phyloP scores from a whole-genome alignment of 1,284 basidiomycete genomes.

The Malassezia nana region DNA sequence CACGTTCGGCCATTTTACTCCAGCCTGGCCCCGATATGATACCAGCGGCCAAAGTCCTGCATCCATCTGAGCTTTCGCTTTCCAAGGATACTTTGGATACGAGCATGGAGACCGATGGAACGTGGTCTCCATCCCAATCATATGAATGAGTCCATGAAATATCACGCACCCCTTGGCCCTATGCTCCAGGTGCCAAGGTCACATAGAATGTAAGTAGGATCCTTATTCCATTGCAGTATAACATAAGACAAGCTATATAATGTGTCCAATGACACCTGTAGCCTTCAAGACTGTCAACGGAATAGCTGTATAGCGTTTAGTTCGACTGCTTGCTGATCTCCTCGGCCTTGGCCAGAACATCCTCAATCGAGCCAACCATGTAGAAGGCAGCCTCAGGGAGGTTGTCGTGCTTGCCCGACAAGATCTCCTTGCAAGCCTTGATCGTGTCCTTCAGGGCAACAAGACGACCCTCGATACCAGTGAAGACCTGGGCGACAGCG shows the following conservation, averaged over 20 bases:
- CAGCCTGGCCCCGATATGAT: constrained; percentile 17
- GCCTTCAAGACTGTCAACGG: constrained; percentile 1
- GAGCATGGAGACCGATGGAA: not conserved
- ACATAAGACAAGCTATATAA: not conserved
- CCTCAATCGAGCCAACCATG: constrained; percentile 74
- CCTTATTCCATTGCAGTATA: constrained; percentile 6
- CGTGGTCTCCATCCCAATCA: not conserved
- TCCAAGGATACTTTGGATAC: not conserved
- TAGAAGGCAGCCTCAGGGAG: constrained; percentile 67
- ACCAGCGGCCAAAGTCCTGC: constrained; percentile 27
- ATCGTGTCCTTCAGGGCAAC: constrained; percentile 57
- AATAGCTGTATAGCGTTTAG: not conserved
- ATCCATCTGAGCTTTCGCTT: constrained; percentile 26
- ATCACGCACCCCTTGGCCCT: not conserved
- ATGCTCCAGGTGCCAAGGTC: not conserved
- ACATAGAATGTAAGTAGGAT: constrained; percentile 2
- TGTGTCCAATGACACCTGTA: not conserved
- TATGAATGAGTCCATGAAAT: not conserved
- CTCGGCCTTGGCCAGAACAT: constrained; percentile 91
- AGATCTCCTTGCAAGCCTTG: constrained; percentile 59
- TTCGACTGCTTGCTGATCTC: constrained; percentile 72
- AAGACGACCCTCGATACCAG: constrained; percentile 92
- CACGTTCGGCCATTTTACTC: constrained; percentile 25
- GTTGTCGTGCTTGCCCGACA: constrained; percentile 73
- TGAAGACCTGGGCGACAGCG: constrained; percentile 98